phyloP scores from a whole-genome alignment of 2,329 filamentous ascomycete species.

The Dactylellina haptotyla region DNA sequence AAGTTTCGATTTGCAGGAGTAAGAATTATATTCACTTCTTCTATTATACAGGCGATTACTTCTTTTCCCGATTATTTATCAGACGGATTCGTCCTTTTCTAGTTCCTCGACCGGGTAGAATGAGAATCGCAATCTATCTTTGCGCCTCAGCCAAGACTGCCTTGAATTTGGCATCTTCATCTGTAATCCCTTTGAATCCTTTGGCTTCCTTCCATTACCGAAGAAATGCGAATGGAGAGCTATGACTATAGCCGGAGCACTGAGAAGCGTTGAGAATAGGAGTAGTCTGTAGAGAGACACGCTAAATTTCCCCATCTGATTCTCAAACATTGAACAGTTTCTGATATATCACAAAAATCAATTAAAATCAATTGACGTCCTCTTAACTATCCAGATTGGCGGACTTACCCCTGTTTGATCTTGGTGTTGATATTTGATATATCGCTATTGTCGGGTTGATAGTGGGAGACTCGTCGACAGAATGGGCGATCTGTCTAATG shows the following conservation, averaged over 20 bases:
- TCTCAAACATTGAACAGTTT: too few species aligned
- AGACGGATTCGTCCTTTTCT: not conserved
- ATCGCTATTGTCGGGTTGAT: too few species aligned
- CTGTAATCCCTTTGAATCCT: not conserved
- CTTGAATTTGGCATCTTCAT: conserved; percentile 17
- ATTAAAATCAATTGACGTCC: too few species aligned
- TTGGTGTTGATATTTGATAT: too few species aligned
- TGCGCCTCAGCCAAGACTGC: conserved; percentile 5
- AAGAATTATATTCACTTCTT: too few species aligned
- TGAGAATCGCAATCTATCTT: not conserved
- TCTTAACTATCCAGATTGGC: too few species aligned
- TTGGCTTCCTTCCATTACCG: not conserved
- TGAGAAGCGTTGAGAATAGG: not conserved
- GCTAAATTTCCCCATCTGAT: conserved; percentile 4
- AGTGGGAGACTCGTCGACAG: not conserved
- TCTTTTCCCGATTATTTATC: too few species aligned
- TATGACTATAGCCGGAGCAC: conserved; percentile 1
- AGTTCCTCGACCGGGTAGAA: conserved; percentile 12
- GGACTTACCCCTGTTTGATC: too few species aligned
- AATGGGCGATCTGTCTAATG: not conserved
- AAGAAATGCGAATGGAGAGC: not conserved
- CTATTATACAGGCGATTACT: too few species aligned
- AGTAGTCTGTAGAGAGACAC: conserved; percentile 4
- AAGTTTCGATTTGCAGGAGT: too few species aligned
- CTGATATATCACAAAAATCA: too few species aligned